Conservation (phyloP, 495 filamentous ascomycete genomes). For the Aspergillus nidulans region DNA sequence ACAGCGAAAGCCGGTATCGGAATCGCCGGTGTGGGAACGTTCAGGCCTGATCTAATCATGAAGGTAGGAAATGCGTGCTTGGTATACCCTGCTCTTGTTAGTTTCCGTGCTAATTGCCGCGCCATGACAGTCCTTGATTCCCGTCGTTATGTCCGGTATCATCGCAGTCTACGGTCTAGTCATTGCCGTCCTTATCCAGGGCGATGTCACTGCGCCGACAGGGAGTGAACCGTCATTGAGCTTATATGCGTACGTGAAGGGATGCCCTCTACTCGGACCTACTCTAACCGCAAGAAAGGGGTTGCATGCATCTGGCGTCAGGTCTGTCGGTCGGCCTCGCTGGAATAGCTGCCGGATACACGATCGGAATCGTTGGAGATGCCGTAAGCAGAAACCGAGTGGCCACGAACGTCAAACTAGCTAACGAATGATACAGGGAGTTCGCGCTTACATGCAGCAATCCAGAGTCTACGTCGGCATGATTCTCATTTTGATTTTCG, state of each 20-base stretch:
- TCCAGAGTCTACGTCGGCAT: conserved; percentile 95
- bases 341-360: conserved; percentile 93
- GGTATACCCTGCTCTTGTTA: background rate
- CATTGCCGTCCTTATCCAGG: conserved; percentile 88
- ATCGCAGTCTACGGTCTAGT: conserved; percentile 97
- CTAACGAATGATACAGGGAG: conserved; percentile 54
- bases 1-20: conserved; percentile 97
- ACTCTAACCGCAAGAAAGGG: conserved; percentile 35
- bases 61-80: conserved; percentile 56
- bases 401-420: background rate
- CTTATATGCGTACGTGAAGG: conserved; percentile 67
- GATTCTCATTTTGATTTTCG: conserved; percentile 98
- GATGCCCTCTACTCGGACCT: background rate
- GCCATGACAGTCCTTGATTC: conserved; percentile 69
- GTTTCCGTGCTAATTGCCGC: conserved; percentile 17
- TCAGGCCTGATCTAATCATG: conserved; percentile 95
- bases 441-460: conserved; percentile 92
- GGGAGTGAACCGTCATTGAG: conserved; percentile 58
- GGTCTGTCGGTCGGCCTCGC: conserved; percentile 90
- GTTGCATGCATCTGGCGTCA: conserved; percentile 88
- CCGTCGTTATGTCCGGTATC: conserved; percentile 99
- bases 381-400: conserved; percentile 44
- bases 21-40: conserved; percentile 90
- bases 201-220: conserved; percentile 68
- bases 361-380: conserved; percentile 94